Evolutionary conservation across 352 stramenopile genomes (phyloP), one percentile per base, ranked within the genome.

Genomic region (Phytophthora hibernalis): DNA sequence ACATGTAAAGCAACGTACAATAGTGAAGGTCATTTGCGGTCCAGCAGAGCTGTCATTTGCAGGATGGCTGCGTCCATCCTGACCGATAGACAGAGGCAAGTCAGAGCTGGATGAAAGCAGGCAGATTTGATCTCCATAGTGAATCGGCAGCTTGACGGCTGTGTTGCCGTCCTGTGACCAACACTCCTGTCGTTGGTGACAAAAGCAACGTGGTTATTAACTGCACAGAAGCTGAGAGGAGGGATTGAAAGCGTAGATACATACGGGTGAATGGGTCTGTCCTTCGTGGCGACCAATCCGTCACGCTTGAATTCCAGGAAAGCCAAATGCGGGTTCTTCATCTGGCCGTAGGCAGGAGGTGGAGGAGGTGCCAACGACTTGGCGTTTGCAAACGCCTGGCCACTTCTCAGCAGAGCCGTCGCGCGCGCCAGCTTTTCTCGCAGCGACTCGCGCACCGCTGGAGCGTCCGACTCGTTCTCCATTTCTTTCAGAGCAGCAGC

Each of bases 81-180:
- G n/a, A 1, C 76, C 76, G 18, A 92, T 68, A 16, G 69, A 74
- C 6, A 92, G 68, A 15, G 83, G 83, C 9, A 90, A 53, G 21
- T 88, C 48, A 13, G 71, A 78, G 15, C 54, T 53, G 9, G 68
- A 52, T 13, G 81, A 90, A 21, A 92, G 62, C 21, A 92, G 60
- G 47, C 81, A 89, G 48, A 92, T 76, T 35, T 78, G 64, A 49
- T 92, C 83, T 12, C 83, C 83, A 52, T 82, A 92, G 61, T 77
- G 77, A 16, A 90, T 72, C 0, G 83, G 81, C 26, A 66, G 76
- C 45, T 76, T 80, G 21, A 57, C 76, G 8, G 67, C 57, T n/a
- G 77, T 76, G 61, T 92, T 91, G 21, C 80, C 68, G 16, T 77
- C 67, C 12, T 83, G 60, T 0, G 49, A 1, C 72, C 69, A 15